Evolutionary conservation across 1,139 yeast genomes (phyloP).

Genomic region (Debaryomyces robertsiae): DNA sequence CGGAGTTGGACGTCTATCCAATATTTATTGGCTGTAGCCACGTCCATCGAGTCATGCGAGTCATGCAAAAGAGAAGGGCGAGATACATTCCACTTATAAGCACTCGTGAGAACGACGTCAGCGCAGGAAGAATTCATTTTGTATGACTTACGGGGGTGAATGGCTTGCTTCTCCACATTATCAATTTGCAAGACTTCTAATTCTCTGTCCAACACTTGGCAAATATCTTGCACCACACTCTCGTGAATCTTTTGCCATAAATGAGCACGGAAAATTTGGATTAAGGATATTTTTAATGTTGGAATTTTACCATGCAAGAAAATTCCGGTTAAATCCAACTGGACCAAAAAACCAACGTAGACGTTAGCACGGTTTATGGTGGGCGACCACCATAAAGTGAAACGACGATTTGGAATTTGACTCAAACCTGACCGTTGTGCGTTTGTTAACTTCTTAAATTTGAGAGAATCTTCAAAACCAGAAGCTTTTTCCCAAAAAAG

Average conservation of each 20-base stretch:
- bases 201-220: slow-evolving; percentile 90
- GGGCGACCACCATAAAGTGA: slow-evolving; percentile 99
- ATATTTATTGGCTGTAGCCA: slow-evolving; percentile 66
- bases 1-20: slow-evolving; percentile 96
- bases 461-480: slow-evolving; percentile 95
- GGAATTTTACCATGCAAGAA: slow-evolving; percentile 98
- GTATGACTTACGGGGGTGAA: slow-evolving; percentile 96
- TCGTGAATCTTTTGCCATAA: slow-evolving; percentile 99
- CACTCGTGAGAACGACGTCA: slow-evolving; percentile 76
- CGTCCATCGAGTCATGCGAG: slow-evolving; percentile 53
- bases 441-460: slow-evolving; percentile 90
- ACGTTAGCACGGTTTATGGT: slow-evolving; percentile 98
- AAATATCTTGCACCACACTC: slow-evolving; percentile 87
- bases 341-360: slow-evolving; percentile 96
- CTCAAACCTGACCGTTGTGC: slow-evolving; percentile 97
- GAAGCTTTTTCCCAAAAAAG: slow-evolving; percentile 97
- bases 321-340: slow-evolving; percentile 93
- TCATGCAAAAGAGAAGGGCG: slow-evolving; percentile 79
- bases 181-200: slow-evolving; percentile 83
- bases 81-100: slow-evolving; percentile 83
- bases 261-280: slow-evolving; percentile 97
- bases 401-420: slow-evolving; percentile 96
- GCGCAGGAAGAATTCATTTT: slow-evolving; percentile 97
- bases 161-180: slow-evolving; percentile 84
- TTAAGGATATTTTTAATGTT: slow-evolving; percentile 88